Evolutionary conservation across 805 yeast genomes (phyloP).

Genomic region (Starmerella bombicola): DNA sequence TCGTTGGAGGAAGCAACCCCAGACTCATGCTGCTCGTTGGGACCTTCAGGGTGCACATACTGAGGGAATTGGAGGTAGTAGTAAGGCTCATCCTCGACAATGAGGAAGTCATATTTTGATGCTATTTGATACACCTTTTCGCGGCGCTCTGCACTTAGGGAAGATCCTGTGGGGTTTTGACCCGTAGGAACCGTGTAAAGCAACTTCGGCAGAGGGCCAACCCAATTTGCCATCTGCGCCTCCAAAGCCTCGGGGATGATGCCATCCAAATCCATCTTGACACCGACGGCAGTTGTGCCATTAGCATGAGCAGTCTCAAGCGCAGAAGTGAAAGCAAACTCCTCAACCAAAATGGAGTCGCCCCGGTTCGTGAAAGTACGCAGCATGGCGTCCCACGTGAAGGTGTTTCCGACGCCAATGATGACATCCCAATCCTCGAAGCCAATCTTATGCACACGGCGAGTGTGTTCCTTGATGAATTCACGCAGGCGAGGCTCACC

Average conservation of each 20-base stretch:
- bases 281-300: slow-evolving; percentile 57
- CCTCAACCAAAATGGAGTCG: slow-evolving; percentile 75
- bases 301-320: slow-evolving; percentile 67
- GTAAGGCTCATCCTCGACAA: slow-evolving; percentile 95
- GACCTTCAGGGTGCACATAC: slow-evolving; percentile 32
- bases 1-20: slow-evolving; percentile 37
- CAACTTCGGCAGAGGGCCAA: slow-evolving; percentile 49
- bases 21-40: slow-evolving; percentile 29
- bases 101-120: slow-evolving; percentile 70
- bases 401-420: slow-evolving; percentile 76
- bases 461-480: slow-evolving; percentile 61
- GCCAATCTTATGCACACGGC: slow-evolving; percentile 34
- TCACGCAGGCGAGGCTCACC: slow-evolving; percentile 63
- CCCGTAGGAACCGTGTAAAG: slow-evolving; percentile 91
- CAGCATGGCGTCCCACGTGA: slow-evolving; percentile 71
- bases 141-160: slow-evolving; percentile 67
- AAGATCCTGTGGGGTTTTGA: slow-evolving; percentile 95
- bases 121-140: slow-evolving; percentile 61
- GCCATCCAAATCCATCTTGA: slow-evolving; percentile 69
- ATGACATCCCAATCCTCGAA: slow-evolving; percentile 63
- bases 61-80: slow-evolving; percentile 88
- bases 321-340: slow-evolving; percentile 71
- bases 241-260: slow-evolving; percentile 61
- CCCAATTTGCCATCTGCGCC: slow-evolving; percentile 54
- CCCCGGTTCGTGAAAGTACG: slow-evolving; percentile 68